phyloP scores from a whole-genome alignment of 306 rosid species.

The Rosa lucieae region DNA sequence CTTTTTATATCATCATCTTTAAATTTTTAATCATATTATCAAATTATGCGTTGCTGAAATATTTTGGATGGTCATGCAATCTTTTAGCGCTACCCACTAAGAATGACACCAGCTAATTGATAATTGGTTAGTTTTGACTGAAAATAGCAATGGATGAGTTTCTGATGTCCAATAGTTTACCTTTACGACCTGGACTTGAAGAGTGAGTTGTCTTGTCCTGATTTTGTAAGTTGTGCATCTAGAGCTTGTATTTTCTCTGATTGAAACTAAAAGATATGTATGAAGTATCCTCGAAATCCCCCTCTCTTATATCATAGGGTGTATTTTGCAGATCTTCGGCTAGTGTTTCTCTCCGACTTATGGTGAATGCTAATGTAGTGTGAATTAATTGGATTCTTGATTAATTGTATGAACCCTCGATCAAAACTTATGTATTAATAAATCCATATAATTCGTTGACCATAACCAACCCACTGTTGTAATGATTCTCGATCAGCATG shows the following conservation, averaged over 20 bases:
- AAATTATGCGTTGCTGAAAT: neutral
- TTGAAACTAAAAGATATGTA: constrained; percentile 6
- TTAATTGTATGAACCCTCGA: neutral
- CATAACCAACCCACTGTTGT: neutral
- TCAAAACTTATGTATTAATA: neutral
- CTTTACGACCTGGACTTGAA: constrained; percentile 86
- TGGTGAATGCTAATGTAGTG: neutral
- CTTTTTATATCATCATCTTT: neutral
- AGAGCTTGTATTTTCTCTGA: constrained; percentile 12
- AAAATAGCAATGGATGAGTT: constrained; percentile 67
- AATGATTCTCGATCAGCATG: too few relatives aligned
- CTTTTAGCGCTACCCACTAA: constrained; percentile 15
- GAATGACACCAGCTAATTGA: constrained; percentile 25
- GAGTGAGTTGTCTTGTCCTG: constrained; percentile 59
- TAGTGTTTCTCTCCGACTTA: neutral
- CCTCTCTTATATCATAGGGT: neutral
- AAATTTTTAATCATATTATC: neutral
- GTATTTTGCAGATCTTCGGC: neutral
- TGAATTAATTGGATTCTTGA: neutral
- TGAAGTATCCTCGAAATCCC: neutral
- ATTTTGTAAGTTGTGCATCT: constrained; percentile 18
- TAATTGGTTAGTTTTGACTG: constrained; percentile 48
- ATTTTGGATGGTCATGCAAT: neutral
- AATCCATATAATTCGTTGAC: neutral
- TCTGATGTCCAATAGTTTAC: constrained; percentile 62